Base-by-base conservation (phyloP, 805 yeast genomes). In the Yarrowia deformans region DNA sequence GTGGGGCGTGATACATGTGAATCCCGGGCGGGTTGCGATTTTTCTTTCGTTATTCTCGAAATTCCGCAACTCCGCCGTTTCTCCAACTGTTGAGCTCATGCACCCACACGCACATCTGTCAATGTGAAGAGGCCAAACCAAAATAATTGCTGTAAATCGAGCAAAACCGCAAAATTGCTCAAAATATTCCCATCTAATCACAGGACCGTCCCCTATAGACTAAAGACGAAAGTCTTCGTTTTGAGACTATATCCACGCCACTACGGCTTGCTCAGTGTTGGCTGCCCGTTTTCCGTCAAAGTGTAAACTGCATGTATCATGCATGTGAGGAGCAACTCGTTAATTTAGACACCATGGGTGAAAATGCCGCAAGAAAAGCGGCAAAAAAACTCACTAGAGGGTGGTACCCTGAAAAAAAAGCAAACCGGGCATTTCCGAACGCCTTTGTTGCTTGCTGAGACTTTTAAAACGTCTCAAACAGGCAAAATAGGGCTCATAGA, bases 301-400 rank as follows among this genome's bases (percentile, higher is more conserved):
- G 16, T 19, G 45, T 39, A 39, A 19, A 0, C 12, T 19, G 45
- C 60, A 39, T 54, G 10, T 6, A 3, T 7, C 34, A 19, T 23
- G 60, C 60, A 54, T 54, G 34, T 19, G 45, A n/a, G 54, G 54
- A 32, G 60, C 60, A 54, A 39, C 60, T 54, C 60, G 60, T 34
- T 19, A 54, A 54, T 37, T 18, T 39, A 23, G 39, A 54, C 60
- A 14, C 45, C 45, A 1, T n/a, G 9, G 32, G 8, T 16, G 63
- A 56, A 56, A 56, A 56, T 56, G 63, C 63, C 63, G 63, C 63
- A 56, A 56, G 19, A 56, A 42, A 55, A 40, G n/a, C 43, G 6
- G 39, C 2, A 18, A 18, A 37, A 37, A 54, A 37, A 49, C 39
- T 16, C 37, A 32, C 52, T 48, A 48, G 18, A 29, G 10, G 2